Conservation (phyloP, 2,329 filamentous ascomycete genomes). For the Ophiostoma himal-ulmi region DNA sequence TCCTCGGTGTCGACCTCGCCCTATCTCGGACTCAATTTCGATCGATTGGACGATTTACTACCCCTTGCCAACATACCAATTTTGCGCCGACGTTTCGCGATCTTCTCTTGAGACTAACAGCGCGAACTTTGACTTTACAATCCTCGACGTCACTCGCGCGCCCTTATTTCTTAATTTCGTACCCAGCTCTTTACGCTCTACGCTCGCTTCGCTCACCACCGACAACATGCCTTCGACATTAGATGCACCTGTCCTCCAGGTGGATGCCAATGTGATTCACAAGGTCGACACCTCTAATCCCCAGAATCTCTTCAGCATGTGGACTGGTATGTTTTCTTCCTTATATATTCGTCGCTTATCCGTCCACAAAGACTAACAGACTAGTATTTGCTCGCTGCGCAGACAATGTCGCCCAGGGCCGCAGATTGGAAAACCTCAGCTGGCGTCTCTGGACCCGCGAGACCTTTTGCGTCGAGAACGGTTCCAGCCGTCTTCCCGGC, state of each 20-base stretch:
- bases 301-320: conserved; percentile 92
- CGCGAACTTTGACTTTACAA: not conserved
- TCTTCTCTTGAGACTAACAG: not conserved
- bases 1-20: conserved; percentile 10
- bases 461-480: conserved; percentile 71
- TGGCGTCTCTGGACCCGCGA: conserved; percentile 95
- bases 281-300: conserved; percentile 90
- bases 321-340: conserved; percentile 65
- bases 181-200: not conserved
- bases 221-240: conserved; percentile 73
- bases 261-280: conserved; percentile 87
- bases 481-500: not conserved
- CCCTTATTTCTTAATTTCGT: not conserved
- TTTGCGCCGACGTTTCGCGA: conserved; percentile 12
- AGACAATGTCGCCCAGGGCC: conserved; percentile 87
- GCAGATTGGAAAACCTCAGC: conserved; percentile 87
- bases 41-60: conserved; percentile 12
- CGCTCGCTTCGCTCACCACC: conserved; percentile 16
- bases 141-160: not conserved
- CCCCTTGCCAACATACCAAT: not conserved
- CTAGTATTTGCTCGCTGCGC: conserved; percentile 90
- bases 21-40: not conserved
- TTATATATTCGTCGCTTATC: not conserved
- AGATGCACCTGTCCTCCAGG: conserved; percentile 79
- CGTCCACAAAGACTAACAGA: conserved; percentile 9